These are phyloP conservation scores for Isabelozyma rhagii DNA, from an alignment of 805 yeast genomes.

Conservation along the genomic window DNA sequence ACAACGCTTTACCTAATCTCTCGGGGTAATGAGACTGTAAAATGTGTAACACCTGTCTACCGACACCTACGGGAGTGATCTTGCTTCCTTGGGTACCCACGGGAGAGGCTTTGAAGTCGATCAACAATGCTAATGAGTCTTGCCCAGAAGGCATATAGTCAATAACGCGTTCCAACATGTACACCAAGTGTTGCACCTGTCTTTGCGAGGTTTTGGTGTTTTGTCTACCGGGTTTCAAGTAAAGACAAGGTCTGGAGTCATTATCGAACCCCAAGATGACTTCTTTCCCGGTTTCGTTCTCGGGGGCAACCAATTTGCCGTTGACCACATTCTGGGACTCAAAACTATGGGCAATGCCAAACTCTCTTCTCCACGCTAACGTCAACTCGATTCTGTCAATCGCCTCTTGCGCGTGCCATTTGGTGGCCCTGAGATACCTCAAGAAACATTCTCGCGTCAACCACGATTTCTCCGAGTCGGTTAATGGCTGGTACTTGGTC, in stretches of 20 bases:
- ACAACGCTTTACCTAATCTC: conserved; percentile 86
- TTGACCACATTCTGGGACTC: conserved; percentile 50
- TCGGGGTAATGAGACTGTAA: conserved; percentile 98
- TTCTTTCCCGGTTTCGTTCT: conserved; percentile 90
- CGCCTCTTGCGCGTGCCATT: conserved; percentile 76
- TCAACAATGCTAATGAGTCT: conserved; percentile 85
- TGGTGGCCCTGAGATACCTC: conserved; percentile 90
- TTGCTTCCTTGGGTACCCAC: conserved; percentile 56
- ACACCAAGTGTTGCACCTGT: conserved; percentile 95
- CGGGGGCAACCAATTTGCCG: conserved; percentile 53
- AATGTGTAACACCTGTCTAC: conserved; percentile 88
- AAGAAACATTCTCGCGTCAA: conserved; percentile 85
- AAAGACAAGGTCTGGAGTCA: conserved; percentile 86
- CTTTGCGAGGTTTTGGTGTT: conserved; percentile 86
- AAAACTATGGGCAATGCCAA: conserved; percentile 53
- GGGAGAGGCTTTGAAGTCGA: conserved; percentile 86
- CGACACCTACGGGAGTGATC: conserved; percentile 84
- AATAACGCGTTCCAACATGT: conserved; percentile 86
- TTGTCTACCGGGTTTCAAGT: conserved; percentile 91
- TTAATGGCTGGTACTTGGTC: conserved; percentile 24
- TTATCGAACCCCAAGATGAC: conserved; percentile 88
- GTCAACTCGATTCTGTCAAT: conserved; percentile 73
- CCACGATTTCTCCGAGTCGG: conserved; percentile 77
- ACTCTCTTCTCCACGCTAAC: conserved; percentile 89
- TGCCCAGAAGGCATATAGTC: conserved; percentile 97